Base-by-base conservation (phyloP, 768 basidiomycete species). In the Boletus eberwhitei region DNA sequence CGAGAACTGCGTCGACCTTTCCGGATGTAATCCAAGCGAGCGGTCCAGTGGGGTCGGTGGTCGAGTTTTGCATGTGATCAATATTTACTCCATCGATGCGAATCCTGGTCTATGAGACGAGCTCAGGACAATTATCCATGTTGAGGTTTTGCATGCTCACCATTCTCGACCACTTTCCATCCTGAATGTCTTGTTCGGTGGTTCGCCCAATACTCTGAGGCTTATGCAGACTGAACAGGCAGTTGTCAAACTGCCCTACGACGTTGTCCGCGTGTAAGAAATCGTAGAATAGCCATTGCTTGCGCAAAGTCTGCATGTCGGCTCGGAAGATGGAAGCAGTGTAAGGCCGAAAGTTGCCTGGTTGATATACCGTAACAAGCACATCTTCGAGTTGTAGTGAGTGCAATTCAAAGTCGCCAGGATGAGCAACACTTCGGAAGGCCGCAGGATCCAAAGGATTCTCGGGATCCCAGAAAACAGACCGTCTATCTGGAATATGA, bases 11-110 rank as follows among this genome's bases (percentile, higher is more conserved):
- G 65, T 99, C 97, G 26, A 97, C 80, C 71, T 96, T 97, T 40
- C 97, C 97, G 0, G 95, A 91, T 0, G 90, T 95, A 55, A 99
- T 93, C 97, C 97, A 99, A 2, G 93, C 94, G 55, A 98, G 87
- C 13, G 95, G 94, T 8, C 68, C 68, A 8, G 93, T 91, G 58
- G 87, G 90, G 50, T 80, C 79, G 3, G 88, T 90, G 5, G 87
- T 85, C 34, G 88, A 84, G 48, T 86, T 83, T 72, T 97, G 91
- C 50, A 97, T 75, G 68, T 99, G 97, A 73, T 99, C 97, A 62
- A 99, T 86, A 57, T 90, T 93, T 47, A 99, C 87, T 13, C 96
- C 96, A 67, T 99, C 97, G 52, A 99, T 95, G 16, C 97, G 85
- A 66, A 98, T 88, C 48, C 97, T 90, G 8, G 94, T 90, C 95